A percentile compares a stretch with the other conserved stretches of the same genome.
Conservation (phyloP, 176 grass and related monocot genomes). For the Elaeis guineensis region DNA sequence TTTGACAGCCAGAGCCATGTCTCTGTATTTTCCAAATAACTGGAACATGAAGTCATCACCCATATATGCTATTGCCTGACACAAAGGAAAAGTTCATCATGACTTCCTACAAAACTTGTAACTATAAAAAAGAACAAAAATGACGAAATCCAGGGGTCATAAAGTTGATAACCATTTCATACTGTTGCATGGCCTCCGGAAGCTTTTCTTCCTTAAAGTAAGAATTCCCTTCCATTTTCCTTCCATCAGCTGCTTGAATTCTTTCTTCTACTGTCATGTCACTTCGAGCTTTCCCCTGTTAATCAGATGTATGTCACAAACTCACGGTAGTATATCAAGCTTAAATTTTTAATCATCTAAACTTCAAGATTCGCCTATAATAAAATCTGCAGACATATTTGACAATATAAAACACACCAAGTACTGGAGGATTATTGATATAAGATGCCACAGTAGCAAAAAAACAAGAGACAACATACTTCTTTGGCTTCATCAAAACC, state of each 20-base stretch:
- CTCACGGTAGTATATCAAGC: neutral
- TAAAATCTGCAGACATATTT: too few relatives aligned
- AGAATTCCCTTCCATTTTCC: constrained; percentile 75
- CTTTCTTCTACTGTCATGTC: constrained; percentile 98
- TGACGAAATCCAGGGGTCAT: neutral
- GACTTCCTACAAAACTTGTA: neutral
- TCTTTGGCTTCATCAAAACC: constrained; percentile 92
- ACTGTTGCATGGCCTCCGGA: constrained; percentile 87
- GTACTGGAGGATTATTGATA: too few relatives aligned
- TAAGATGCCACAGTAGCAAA: too few relatives aligned
- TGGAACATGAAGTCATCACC: constrained; percentile 99
- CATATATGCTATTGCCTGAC: constrained; percentile 95
- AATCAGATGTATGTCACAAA: neutral
- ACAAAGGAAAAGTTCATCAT: constrained; percentile 10
- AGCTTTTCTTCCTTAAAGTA: constrained; percentile 82
- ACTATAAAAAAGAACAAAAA: neutral
- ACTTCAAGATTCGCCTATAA: too few relatives aligned
- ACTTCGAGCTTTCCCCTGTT: constrained; percentile 84
- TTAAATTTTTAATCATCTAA: too few relatives aligned
- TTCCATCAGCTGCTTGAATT: constrained; percentile 88
- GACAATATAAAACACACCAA: too few relatives aligned
- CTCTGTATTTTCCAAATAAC: constrained; percentile 96
- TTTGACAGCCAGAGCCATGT: constrained; percentile 96
- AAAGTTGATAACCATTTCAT: constrained; percentile 64
- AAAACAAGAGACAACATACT: constrained; percentile 25